Evolutionary conservation across 805 yeast genomes (phyloP).

Genomic region (Cephaloascus albidus): DNA sequence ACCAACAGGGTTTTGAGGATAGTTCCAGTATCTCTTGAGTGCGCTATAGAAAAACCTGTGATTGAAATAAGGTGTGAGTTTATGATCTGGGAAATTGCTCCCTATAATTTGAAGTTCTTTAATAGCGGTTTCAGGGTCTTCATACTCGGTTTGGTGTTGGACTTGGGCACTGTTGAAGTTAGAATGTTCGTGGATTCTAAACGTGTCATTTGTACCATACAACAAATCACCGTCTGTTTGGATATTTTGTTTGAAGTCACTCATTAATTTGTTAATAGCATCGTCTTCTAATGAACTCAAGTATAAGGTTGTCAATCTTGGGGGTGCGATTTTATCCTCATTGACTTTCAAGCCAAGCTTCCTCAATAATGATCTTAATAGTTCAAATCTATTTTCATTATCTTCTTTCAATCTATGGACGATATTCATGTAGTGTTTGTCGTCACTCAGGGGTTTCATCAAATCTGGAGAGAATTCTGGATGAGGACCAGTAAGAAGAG

Average conservation of each 20-base stretch:
- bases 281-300: conserved; percentile 32
- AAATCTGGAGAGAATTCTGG: conserved; percentile 70
- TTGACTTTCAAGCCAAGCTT: conserved; percentile 68
- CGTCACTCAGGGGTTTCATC: conserved; percentile 25
- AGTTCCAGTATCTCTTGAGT: conserved; percentile 23
- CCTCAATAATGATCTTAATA: conserved; percentile 46
- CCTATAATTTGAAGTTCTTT: conserved; percentile 46
- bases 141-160: conserved; percentile 22
- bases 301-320: conserved; percentile 61
- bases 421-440: conserved; percentile 19
- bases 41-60: conserved; percentile 42
- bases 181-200: conserved; percentile 34
- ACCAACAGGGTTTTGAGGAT: conserved; percentile 10
- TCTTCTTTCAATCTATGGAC: conserved; percentile 28
- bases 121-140: conserved; percentile 46
- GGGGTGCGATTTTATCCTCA: conserved; percentile 37
- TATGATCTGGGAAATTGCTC: conserved; percentile 36
- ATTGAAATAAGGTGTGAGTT: conserved; percentile 67
- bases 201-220: conserved; percentile 50
- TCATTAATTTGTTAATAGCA: conserved; percentile 19
- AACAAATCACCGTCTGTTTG: conserved; percentile 29
- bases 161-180: conserved; percentile 10
- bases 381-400: conserved; percentile 41
- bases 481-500: conserved; percentile 75
- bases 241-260: conserved; percentile 15